phyloP scores from a whole-genome alignment of 441 rosid genomes.

The Viola pubescens region DNA sequence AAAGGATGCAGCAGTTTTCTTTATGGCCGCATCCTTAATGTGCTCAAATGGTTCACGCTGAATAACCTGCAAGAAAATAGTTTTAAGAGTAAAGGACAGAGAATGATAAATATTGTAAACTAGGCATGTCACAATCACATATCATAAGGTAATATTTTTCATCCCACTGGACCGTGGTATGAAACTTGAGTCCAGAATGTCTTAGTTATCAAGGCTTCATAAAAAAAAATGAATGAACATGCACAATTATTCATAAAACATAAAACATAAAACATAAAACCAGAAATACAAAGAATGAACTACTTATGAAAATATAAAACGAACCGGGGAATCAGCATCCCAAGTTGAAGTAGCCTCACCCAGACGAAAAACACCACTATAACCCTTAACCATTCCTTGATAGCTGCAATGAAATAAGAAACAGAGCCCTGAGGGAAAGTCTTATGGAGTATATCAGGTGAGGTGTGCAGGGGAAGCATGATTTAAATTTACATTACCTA shows the following conservation, averaged over 20 bases:
- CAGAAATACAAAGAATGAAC: neutral
- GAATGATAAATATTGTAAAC: neutral
- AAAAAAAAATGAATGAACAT: neutral
- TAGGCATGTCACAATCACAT: neutral
- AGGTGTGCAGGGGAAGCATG: neutral
- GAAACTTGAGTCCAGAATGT: neutral
- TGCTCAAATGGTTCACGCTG: constrained; percentile 98
- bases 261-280: neutral
- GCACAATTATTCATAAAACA: neutral
- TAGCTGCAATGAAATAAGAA: constrained; percentile 43
- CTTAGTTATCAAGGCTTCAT: neutral
- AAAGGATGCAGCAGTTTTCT: constrained; percentile 70
- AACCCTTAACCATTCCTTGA: constrained; percentile 88
- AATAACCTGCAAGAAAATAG: constrained; percentile 47
- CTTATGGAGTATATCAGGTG: neutral
- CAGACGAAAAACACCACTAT: constrained; percentile 84
- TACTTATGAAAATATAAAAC: constrained; percentile 16
- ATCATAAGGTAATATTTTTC: neutral
- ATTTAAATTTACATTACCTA: constrained; percentile 36
- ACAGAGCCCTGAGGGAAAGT: constrained; percentile 11
- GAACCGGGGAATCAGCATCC: constrained; percentile 93
- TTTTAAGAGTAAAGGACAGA: neutral
- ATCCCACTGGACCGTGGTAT: too few species aligned
- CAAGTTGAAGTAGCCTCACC: constrained; percentile 97
- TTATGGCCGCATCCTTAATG: constrained; percentile 71